Base-by-base conservation (phyloP, 179 eudicot genomes). In the Silene coronaria region DNA sequence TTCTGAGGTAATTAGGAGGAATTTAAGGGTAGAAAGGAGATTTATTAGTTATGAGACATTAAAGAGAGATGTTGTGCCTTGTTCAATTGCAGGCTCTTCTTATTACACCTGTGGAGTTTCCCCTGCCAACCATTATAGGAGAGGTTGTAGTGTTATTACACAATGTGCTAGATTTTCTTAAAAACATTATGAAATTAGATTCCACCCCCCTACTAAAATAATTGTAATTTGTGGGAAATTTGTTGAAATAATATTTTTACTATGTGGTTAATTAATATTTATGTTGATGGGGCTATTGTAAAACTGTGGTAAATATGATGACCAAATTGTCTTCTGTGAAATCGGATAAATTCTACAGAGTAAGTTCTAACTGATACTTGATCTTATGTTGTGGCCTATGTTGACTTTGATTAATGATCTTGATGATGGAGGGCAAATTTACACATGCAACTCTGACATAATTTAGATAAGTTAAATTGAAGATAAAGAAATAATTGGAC, bases 91-190 rank as follows among this genome's bases (percentile, higher is more conserved):
- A n/a, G 97, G 98, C 0, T 88, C 98, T 82, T 94, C 98, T 3
- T 94, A 94, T 75, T 94, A 94, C 79, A 88, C 84, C 21, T 94
- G 98, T 78, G 92, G 82, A 0, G 70, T 79, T 28, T 67, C 87
- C 30, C 88, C 79, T 23, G 96, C 91, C 71, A 90, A 92, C 57
- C 83, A 79, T 1, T 92, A 94, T 64, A 71, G 63, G 60, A 89
- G 98, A 79, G 97, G 98, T 1, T 94, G 98, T 79, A 88, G 87
- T 76, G 84, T 88, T 34, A 94, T 94, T 34, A 88, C 98, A 42
- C 82, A 86, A 70, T 94, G 98, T 86, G 96, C 91, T 77, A 88
- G 97, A 67, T 77, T 81, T 76, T 17, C 46, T 27, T 71, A 55
- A 6, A 23, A 4, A 1, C 0, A 34, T 10, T 0, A 10, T 69